These are phyloP conservation scores for Pyrenophora graminea DNA, from an alignment of 2,329 filamentous ascomycete species.

Conservation along the genomic window DNA sequence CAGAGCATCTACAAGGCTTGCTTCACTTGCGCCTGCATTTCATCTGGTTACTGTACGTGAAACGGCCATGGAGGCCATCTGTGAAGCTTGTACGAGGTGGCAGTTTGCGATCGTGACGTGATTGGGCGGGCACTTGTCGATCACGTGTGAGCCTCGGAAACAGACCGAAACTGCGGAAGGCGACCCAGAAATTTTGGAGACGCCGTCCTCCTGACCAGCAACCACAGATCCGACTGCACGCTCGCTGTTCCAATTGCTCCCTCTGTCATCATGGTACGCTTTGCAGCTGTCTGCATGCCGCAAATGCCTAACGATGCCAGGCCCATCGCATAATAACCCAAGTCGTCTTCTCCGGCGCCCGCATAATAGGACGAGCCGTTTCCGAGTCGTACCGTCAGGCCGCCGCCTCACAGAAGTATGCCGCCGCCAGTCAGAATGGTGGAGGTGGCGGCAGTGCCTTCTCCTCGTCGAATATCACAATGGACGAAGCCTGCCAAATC, in stretches of 20 bases:
- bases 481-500: conserved; percentile 97
- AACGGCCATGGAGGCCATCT: background rate
- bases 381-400: conserved; percentile 95
- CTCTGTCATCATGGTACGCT: conserved; percentile 31
- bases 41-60: background rate
- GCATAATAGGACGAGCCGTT: conserved; percentile 91
- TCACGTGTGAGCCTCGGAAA: conserved; percentile 32
- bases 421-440: conserved; percentile 68
- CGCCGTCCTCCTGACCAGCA: conserved; percentile 18
- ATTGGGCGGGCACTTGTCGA: conserved; percentile 28
- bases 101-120: conserved; percentile 38
- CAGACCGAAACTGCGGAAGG: conserved; percentile 35
- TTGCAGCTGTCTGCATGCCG: background rate
- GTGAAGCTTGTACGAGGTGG: background rate
- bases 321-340: conserved; percentile 94
- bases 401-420: conserved; percentile 81
- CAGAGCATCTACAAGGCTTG: background rate
- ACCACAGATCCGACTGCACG: conserved; percentile 13
- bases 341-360: conserved; percentile 86
- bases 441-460: conserved; percentile 54
- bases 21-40: background rate
- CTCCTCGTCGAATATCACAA: conserved; percentile 74
- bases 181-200: conserved; percentile 33
- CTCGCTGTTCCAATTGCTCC: background rate
- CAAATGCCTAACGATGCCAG: conserved; percentile 54